phyloP scores from a whole-genome alignment of 768 basidiomycete species.

The Lentinula sp. region DNA sequence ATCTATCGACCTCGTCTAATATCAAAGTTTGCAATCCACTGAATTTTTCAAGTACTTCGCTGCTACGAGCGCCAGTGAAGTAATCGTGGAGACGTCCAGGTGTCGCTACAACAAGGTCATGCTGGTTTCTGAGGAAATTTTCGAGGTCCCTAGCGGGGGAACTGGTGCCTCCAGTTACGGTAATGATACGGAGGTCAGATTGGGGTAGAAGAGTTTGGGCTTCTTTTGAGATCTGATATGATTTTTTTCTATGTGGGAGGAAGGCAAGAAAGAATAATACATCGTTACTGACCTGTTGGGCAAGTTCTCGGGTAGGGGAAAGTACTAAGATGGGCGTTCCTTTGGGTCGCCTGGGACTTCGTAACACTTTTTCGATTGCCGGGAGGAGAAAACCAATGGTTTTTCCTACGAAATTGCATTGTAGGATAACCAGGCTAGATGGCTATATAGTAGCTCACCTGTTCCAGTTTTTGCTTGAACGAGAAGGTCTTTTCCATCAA shows the following conservation, averaged over 20 bases:
- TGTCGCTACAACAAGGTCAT: constrained; percentile 64
- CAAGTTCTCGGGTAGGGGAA: constrained; percentile 72
- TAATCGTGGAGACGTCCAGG: constrained; percentile 75
- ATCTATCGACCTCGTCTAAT: constrained; percentile 70
- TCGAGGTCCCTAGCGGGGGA: constrained; percentile 17
- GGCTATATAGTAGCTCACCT: constrained; percentile 27
- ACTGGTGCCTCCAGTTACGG: neutral
- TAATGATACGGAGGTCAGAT: constrained; percentile 3
- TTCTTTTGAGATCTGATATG: constrained; percentile 49
- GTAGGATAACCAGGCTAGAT: neutral
- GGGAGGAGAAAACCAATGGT: constrained; percentile 76
- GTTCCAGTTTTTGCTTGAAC: constrained; percentile 59
- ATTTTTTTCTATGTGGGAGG: constrained; percentile 25
- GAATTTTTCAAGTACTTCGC: constrained; percentile 29
- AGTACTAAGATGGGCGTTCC: constrained; percentile 57
- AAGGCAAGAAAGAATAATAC: constrained; percentile 33
- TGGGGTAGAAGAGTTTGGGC: constrained; percentile 35
- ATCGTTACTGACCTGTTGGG: constrained; percentile 48
- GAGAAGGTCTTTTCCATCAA: constrained; percentile 38
- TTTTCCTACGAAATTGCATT: constrained; percentile 35
- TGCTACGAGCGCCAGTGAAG: constrained; percentile 35
- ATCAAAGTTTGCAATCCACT: constrained; percentile 39
- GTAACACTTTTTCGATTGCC: constrained; percentile 60
- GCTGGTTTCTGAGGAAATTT: constrained; percentile 20
- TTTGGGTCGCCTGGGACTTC: constrained; percentile 20